phyloP scores from a whole-genome alignment of 2,329 filamentous ascomycete genomes.

The Stylonectria norvegica region DNA sequence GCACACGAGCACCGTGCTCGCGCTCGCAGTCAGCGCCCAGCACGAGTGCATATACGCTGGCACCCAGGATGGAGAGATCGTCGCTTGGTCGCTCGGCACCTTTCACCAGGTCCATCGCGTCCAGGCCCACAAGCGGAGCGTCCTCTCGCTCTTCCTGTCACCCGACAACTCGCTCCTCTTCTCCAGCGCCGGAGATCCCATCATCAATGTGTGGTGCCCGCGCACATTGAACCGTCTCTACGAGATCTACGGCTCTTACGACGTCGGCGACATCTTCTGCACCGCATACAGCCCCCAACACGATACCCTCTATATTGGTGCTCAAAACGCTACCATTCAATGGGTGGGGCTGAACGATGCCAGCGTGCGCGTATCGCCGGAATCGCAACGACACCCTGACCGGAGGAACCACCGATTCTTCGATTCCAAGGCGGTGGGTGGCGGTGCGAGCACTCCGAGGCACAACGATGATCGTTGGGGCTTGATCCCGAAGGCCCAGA shows the following conservation, averaged over 20 bases:
- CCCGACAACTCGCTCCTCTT: constrained; percentile 74
- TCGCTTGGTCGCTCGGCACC: constrained; percentile 85
- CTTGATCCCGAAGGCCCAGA: constrained; percentile 51
- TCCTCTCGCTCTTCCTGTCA: constrained; percentile 80
- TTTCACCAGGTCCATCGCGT: constrained; percentile 77
- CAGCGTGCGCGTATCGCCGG: constrained; percentile 54
- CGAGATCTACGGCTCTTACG: constrained; percentile 89
- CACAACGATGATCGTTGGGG: constrained; percentile 59
- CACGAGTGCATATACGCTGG: constrained; percentile 84
- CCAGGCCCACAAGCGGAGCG: constrained; percentile 86
- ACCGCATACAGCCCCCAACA: constrained; percentile 80
- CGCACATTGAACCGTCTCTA: constrained; percentile 71
- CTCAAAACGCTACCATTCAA: constrained; percentile 92
- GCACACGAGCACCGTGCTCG: constrained; percentile 76
- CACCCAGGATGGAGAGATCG: constrained; percentile 88
- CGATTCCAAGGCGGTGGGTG: constrained; percentile 83
- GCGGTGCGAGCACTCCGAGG: constrained; percentile 71
- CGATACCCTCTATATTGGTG: constrained; percentile 84
- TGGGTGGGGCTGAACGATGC: constrained; percentile 77
- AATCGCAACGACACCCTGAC: constrained; percentile 67
- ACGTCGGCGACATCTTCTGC: constrained; percentile 93
- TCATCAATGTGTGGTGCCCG: constrained; percentile 92
- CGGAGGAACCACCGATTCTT: constrained; percentile 85
- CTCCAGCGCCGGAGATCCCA: constrained; percentile 88
- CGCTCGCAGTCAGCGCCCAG: constrained; percentile 74